Evolutionary conservation across 2,329 filamentous ascomycete genomes (phyloP), one percentile per base, ranked within the genome.

Genomic region (Cryoendolithus antarcticus): DNA sequence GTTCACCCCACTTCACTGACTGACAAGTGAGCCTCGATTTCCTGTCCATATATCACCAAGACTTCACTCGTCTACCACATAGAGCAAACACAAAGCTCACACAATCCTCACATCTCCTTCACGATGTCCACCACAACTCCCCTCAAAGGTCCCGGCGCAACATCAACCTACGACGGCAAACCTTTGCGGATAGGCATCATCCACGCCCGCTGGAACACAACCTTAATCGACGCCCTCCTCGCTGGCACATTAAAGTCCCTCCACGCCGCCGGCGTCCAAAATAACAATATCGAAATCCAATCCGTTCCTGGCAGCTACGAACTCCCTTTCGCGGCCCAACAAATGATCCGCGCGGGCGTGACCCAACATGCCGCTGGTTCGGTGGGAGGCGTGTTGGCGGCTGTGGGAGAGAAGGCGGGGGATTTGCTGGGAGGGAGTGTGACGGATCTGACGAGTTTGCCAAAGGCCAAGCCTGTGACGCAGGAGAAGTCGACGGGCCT

Each of bases 241-340:
- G 69, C 74, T 38, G 91, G 91, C 48, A 77, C 84, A 34, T 84
- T 81, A 63, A 80, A 80, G 52, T 80, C 80, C 57, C 77, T 98
- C 40, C 66, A 80, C 28, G 74, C 74, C 32, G 77, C 80, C 38
- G 91, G 91, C 40, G 89, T 98, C 41, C 78, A 78, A 59, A 78
- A 86, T 56, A 77, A 82, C 54, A 93, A 95, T 62, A 93, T 98
- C 55, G 76, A 88, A 39, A 67, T 88, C 30, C 82, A 95, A 66
- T 84, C 80, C 37, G 91, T 96, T 27, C 91, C 91, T 0, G 91
- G 91, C 38, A 84, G 83, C 48, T 98, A 93, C 74, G 91, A 98
- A 66, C 72, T 98, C 33, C 91, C 91, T 37, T 84, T 89, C 55
- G 86, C 86, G 32, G 83, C 86, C 27, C 85, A 93, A 64, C 75